These are phyloP conservation scores for Aspergillus transmontanensis DNA, from an alignment of 2,329 filamentous ascomycete species.

Conservation along the genomic window DNA sequence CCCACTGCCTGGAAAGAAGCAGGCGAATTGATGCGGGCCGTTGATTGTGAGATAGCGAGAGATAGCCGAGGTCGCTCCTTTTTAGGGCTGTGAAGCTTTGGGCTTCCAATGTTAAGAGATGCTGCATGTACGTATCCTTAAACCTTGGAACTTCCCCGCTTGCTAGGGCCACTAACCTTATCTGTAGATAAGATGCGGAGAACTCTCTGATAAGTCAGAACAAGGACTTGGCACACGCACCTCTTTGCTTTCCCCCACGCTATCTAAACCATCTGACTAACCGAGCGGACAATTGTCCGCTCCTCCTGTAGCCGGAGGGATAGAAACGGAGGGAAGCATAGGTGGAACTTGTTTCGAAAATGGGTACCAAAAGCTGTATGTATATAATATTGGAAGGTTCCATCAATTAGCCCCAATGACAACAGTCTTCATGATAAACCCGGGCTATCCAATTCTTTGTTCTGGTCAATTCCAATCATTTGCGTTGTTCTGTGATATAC, in stretches of 20 bases:
- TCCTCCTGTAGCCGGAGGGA: neutral
- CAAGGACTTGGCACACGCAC: neutral
- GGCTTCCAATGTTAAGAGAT: neutral
- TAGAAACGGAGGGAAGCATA: neutral
- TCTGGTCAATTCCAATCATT: neutral
- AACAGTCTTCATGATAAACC: neutral
- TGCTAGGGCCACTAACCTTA: neutral
- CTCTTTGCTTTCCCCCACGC: neutral
- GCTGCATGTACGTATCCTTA: neutral
- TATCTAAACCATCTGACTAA: neutral
- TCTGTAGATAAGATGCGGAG: neutral
- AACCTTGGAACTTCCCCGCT: neutral
- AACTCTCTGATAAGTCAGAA: too few relatives aligned
- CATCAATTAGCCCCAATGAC: neutral
- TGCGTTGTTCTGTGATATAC: neutral
- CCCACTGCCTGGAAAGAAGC: neutral
- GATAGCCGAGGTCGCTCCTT: neutral
- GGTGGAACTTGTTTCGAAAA: neutral
- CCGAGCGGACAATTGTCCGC: constrained; percentile 10
- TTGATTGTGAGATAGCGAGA: neutral
- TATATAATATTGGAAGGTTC: neutral
- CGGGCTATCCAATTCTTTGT: neutral
- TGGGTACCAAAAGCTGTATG: neutral
- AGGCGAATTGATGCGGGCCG: neutral
- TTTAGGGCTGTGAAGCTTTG: neutral